These are phyloP conservation scores for Sabuloglossum arenarium DNA, from an alignment of 495 filamentous ascomycete genomes.

Conservation along the genomic window DNA sequence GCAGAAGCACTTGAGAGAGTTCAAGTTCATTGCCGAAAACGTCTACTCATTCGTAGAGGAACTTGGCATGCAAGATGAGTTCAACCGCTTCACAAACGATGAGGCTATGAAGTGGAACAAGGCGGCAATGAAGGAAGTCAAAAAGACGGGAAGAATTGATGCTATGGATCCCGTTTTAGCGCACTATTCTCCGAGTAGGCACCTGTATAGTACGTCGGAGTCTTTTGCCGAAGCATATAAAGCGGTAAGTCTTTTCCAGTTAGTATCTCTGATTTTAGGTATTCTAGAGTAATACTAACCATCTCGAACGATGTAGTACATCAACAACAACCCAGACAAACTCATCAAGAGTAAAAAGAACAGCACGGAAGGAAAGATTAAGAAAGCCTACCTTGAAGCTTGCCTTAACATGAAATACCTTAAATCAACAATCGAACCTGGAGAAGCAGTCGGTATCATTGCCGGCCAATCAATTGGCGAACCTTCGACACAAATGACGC, in stretches of 20 bases:
- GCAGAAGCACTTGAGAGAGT: slow-evolving; percentile 76
- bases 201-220: slow-evolving; percentile 76
- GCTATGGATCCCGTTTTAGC: slow-evolving; percentile 61
- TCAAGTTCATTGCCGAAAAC: slow-evolving; percentile 78
- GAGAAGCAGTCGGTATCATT: slow-evolving; percentile 94
- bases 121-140: slow-evolving; percentile 56
- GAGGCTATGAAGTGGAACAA: slow-evolving; percentile 43
- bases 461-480: slow-evolving; percentile 94
- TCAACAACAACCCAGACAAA: slow-evolving; percentile 53
- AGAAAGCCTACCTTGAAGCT: slow-evolving; percentile 59
- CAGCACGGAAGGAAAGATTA: slow-evolving; percentile 27
- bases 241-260: slow-evolving; percentile 20
- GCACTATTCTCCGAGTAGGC: slow-evolving; percentile 48
- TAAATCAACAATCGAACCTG: slow-evolving; percentile 81
- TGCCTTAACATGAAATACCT: slow-evolving; percentile 83
- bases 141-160: slow-evolving; percentile 43
- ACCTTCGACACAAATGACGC: slow-evolving; percentile 97
- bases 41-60: slow-evolving; percentile 32
- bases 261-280: too few relatives aligned
- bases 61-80: slow-evolving; percentile 29
- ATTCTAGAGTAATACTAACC: slow-evolving; percentile 11
- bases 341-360: slow-evolving; percentile 63
- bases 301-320: slow-evolving; percentile 27
- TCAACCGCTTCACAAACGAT: slow-evolving; percentile 20
- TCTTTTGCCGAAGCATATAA: slow-evolving; percentile 48